Evolutionary conservation across 192 early-diverging fungal species (phyloP).

Genomic region (Gorgonomyces haynaldii): DNA sequence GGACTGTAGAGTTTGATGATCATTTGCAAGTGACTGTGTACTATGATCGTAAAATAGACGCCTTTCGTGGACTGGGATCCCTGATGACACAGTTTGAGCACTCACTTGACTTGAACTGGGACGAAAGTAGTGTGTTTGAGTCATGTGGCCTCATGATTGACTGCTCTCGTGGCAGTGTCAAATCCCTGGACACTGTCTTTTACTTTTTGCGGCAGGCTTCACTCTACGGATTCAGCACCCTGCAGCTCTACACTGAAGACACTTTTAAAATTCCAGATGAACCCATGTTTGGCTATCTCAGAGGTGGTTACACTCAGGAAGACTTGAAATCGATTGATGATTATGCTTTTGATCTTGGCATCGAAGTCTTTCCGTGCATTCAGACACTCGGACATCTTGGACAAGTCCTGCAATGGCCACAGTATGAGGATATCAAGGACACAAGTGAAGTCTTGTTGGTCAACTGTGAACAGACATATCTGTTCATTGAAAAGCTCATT

Average conservation of each 20-base stretch:
- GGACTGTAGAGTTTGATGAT: too few species aligned
- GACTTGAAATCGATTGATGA: constrained; percentile 66
- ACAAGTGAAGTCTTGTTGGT: constrained; percentile 69
- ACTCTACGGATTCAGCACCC: constrained; percentile 76
- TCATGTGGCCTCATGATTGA: constrained; percentile 65
- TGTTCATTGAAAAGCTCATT: constrained; percentile 64
- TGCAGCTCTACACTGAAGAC: constrained; percentile 86
- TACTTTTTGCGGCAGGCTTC: constrained; percentile 63
- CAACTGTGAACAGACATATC: constrained; percentile 64
- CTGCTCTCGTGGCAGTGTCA: constrained; percentile 72
- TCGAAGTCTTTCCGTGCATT: constrained; percentile 76
- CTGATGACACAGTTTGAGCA: too few species aligned
- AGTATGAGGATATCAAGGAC: constrained; percentile 62
- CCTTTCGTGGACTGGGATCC: too few species aligned
- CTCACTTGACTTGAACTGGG: too few species aligned
- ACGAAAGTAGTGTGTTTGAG: too few species aligned
- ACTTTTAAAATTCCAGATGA: constrained; percentile 62
- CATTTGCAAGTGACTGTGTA: too few species aligned
- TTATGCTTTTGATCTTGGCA: constrained; percentile 62
- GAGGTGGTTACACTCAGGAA: constrained; percentile 60
- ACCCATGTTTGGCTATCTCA: constrained; percentile 64
- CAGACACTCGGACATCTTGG: constrained; percentile 84
- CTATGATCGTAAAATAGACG: too few species aligned
- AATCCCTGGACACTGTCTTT: constrained; percentile 46
- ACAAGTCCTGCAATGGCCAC: constrained; percentile 82